Base-by-base conservation (phyloP, 495 filamentous ascomycete genomes). In the Lepraria neglecta region DNA sequence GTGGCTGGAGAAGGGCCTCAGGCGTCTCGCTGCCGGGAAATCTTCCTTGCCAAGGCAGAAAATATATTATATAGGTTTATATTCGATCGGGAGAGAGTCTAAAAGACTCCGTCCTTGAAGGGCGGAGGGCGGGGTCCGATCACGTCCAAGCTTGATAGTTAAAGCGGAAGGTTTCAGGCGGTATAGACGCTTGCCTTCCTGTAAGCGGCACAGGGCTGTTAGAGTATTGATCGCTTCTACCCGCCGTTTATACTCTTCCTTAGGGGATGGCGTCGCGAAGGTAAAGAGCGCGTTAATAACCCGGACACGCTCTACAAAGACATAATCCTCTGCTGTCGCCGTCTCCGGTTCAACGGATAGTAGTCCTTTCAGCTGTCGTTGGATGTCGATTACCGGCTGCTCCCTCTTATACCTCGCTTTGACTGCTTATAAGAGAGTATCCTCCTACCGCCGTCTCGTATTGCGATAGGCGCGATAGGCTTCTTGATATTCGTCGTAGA, bases 231-330 rank as follows among this genome's bases (percentile, higher is more conserved):
- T 66, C 11, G 40, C 55, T 63, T n/a, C 24, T 21, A 47, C 38
- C 43, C 50, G 28, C 1, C 43, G 15, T 62, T 61, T 28, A 53
- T 31, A 61, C 33, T 62, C 38, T 45, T 62, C 51, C 40, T 59
- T 31, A 15, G 24, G 44, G 27, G 46, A 65, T 58, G 24, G 58
- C 43, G 27, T 65, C 12, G 21, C 12, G 40, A 62, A 65, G 24
- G 45, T 61, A 38, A 65, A 62, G 38, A 65, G 58, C 35, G 38
- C 21, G 17, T 62, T 17, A 54, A 65, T 61, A 51, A 59, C 53
- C 6, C 52, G 19, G 27, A 65, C 46, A 14, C 27, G 35, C 40
- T 65, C 31, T 43, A 48, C 12, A 24, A 65, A 65, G 15, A 65
- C 6, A 30, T 65, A 65, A 11, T 62, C 12, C 28, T 33, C 38